Conservation (phyloP, 2,329 filamentous ascomycete genomes). For the Fusarium pseudocircinatum region DNA sequence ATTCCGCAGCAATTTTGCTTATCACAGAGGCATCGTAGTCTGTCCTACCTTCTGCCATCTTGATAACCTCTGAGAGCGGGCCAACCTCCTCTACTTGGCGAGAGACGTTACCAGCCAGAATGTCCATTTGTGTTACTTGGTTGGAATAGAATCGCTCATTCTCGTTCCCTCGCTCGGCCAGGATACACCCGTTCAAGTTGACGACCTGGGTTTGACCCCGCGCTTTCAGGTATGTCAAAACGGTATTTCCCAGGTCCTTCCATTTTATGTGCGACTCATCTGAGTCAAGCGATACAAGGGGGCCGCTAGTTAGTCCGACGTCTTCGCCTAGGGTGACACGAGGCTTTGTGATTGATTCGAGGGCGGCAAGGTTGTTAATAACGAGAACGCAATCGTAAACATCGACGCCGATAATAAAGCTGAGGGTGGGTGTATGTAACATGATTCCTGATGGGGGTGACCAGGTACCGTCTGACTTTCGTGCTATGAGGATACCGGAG, state of each 20-base stretch:
- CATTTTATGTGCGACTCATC: conserved; percentile 62
- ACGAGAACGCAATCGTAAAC: conserved; percentile 96
- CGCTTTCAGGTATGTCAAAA: conserved; percentile 68
- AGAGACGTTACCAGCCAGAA: conserved; percentile 65
- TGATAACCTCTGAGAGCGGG: conserved; percentile 82
- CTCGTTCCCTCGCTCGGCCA: conserved; percentile 66
- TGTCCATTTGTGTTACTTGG: conserved; percentile 63
- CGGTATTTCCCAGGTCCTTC: conserved; percentile 63
- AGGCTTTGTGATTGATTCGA: conserved; percentile 84
- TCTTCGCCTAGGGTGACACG: conserved; percentile 85
- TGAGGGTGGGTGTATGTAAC: conserved; percentile 87
- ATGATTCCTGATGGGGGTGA: conserved; percentile 91
- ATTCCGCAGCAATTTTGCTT: conserved; percentile 68
- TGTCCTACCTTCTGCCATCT: conserved; percentile 83
- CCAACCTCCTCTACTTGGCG: conserved; percentile 64
- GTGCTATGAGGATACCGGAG: conserved; percentile 85
- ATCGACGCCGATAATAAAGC: conserved; percentile 90
- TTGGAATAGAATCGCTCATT: conserved; percentile 68
- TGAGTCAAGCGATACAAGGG: conserved; percentile 67
- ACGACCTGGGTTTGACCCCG: conserved; percentile 65
- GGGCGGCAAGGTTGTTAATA: conserved; percentile 84
- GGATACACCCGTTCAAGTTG: conserved; percentile 64
- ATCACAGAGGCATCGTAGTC: conserved; percentile 77
- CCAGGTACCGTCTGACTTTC: conserved; percentile 88
- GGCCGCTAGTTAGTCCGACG: conserved; percentile 79